These are phyloP conservation scores for Lecanicillium sp. DNA, from an alignment of 2,329 filamentous ascomycete species.

Conservation along the genomic window DNA sequence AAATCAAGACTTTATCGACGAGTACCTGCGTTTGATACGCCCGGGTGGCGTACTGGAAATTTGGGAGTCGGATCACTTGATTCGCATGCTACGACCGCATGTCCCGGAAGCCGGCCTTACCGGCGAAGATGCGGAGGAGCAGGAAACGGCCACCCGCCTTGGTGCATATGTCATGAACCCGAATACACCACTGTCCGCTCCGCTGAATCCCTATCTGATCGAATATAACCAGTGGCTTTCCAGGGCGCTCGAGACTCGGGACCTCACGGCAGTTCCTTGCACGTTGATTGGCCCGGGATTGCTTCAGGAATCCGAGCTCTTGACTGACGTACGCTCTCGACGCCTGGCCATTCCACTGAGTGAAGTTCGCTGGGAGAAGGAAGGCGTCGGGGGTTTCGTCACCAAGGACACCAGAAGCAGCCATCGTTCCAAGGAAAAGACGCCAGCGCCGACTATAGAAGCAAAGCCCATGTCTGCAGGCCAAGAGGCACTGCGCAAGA, in stretches of 20 bases:
- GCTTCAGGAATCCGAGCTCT: slow-evolving; percentile 67
- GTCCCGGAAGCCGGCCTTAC: slow-evolving; percentile 42
- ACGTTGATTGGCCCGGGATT: slow-evolving; percentile 69
- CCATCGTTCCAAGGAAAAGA: slow-evolving; percentile 1
- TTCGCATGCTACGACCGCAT: slow-evolving; percentile 77
- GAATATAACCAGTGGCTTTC: slow-evolving; percentile 80
- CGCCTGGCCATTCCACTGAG: slow-evolving; percentile 81
- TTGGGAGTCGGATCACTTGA: slow-evolving; percentile 81
- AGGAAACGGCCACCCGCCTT: slow-evolving; percentile 59
- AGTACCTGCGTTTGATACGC: slow-evolving; percentile 68
- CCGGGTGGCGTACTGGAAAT: slow-evolving; percentile 76
- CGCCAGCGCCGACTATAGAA: slow-evolving; percentile 1
- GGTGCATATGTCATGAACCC: slow-evolving; percentile 77
- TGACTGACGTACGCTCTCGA: slow-evolving; percentile 63
- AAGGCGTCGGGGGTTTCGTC: slow-evolving; percentile 57
- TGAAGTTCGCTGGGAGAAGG: slow-evolving; percentile 80
- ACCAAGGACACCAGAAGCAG: slow-evolving; percentile 47
- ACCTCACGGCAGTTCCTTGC: slow-evolving; percentile 69
- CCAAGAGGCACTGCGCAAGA: slow-evolving; percentile 62
- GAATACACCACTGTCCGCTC: slow-evolving; percentile 73
- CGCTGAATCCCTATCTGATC: slow-evolving; percentile 72
- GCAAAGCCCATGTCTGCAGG: slow-evolving; percentile 45
- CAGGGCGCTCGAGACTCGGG: slow-evolving; percentile 64
- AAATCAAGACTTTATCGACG: slow-evolving; percentile 53
- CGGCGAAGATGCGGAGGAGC: slow-evolving; percentile 39